Base-by-base conservation (phyloP, 192 early-diverging fungal genomes). In the Mortierella claussenii region DNA sequence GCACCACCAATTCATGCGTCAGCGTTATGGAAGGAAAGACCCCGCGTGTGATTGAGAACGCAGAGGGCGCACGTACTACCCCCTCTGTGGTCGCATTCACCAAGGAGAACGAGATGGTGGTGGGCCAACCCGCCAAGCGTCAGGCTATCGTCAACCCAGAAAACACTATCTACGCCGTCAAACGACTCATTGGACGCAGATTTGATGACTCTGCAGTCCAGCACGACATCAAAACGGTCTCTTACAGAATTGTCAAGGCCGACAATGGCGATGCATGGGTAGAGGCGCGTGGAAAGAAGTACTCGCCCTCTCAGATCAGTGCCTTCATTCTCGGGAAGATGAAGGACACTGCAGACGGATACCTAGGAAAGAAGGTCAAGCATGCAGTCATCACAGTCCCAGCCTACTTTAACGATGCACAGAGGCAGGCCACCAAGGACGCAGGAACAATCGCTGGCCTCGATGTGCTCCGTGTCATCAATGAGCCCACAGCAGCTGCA, bases 1-100 rank as follows among this genome's bases (percentile, higher is more conserved):
- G 98, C 47, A 99, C 98, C 28, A 99, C 98, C 69, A 98, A 99
- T 89, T 98, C 97, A n/a, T 99, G 98, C 79, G 98, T 99, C 33
- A 91, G 95, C 49, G 91, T 97, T 24, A 99, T 97, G 96, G 98
- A 99, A 85, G 98, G 97, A 74, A 98, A 97, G 84, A 90, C 79
- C 61, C 95, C 97, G 17, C 91, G 95, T 52, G 97, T 99, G 18
- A 95, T 99, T 79, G 97, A 98, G 84, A 98, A 99, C 85, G 83
- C 93, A 32, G 96, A 98, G 79, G 98, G 98, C 61, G 90, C 91
- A 10, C 93, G 96, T 57, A 99, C 96, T 13, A 99, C 97, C 3
- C 97, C 97, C 6, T 99, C 97, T 24, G 86, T 96, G 36, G 95
- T 99, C 48, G 96, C 96, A 44, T 98, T 99, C 69, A 83, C 90